phyloP scores from a whole-genome alignment of 2,329 filamentous ascomycete genomes.

The Colletotrichum theobromicola region DNA sequence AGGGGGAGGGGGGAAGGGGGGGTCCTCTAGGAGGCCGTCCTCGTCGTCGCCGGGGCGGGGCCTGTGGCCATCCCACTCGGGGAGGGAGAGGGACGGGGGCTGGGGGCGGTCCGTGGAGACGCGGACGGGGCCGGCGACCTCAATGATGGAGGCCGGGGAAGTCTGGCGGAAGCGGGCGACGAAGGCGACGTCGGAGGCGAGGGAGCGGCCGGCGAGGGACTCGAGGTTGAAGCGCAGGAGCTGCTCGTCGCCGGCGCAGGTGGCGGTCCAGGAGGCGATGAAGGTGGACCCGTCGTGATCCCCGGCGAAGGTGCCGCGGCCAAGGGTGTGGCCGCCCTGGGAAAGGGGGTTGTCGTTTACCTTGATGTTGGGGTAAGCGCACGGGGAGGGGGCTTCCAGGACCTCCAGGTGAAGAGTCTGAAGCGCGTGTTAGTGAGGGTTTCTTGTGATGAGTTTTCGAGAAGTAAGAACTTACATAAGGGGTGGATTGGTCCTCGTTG shows the following conservation, averaged over 20 bases:
- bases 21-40: slow-evolving; percentile 14
- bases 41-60: slow-evolving; percentile 11
- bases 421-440: not conserved
- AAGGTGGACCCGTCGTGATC: slow-evolving; percentile 40
- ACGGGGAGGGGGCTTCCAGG: slow-evolving; percentile 47
- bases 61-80: slow-evolving; percentile 15
- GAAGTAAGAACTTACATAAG: not conserved
- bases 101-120: slow-evolving; percentile 21
- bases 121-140: slow-evolving; percentile 40
- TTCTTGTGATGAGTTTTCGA: not conserved
- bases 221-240: slow-evolving; percentile 48
- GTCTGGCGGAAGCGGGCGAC: slow-evolving; percentile 52
- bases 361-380: slow-evolving; percentile 51
- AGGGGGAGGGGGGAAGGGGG: slow-evolving; percentile 23
- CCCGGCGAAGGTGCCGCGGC: slow-evolving; percentile 46
- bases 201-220: slow-evolving; percentile 43
- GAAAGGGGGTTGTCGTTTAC: slow-evolving; percentile 49
- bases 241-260: slow-evolving; percentile 50
- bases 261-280: slow-evolving; percentile 51
- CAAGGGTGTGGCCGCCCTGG: slow-evolving; percentile 42
- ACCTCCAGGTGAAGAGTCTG: slow-evolving; percentile 50
- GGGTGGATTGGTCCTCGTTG: slow-evolving; percentile 8
- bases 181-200: slow-evolving; percentile 42
- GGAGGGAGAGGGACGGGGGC: slow-evolving; percentile 1
- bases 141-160: slow-evolving; percentile 44